Percentiles rank a stretch among this genome's conserved stretches.
phyloP scores from a whole-genome alignment of 2,329 filamentous ascomycete species.

The Fusarium sulawesiense region DNA sequence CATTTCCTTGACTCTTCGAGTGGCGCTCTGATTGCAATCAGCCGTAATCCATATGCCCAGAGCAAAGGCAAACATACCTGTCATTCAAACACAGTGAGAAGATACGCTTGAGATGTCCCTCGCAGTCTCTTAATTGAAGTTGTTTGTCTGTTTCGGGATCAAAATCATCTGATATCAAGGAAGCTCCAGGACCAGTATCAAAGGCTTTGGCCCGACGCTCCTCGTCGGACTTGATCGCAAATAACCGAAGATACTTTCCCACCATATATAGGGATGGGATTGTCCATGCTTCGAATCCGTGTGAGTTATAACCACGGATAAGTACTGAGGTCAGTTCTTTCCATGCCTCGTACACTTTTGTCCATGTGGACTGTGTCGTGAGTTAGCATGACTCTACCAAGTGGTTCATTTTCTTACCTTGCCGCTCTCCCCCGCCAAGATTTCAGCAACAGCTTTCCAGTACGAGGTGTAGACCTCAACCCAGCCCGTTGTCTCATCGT shows the following conservation, averaged over 20 bases:
- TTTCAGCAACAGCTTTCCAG: slow-evolving; percentile 83
- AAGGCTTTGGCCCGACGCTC: slow-evolving; percentile 61
- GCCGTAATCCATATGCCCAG: not conserved
- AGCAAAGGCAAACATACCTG: slow-evolving; percentile 65
- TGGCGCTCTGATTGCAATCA: slow-evolving; percentile 64
- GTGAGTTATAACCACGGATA: slow-evolving; percentile 82
- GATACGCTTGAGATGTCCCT: slow-evolving; percentile 88
- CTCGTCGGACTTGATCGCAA: slow-evolving; percentile 91
- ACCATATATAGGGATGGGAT: slow-evolving; percentile 89
- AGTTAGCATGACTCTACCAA: slow-evolving; percentile 26
- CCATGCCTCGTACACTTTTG: slow-evolving; percentile 88
- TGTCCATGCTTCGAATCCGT: slow-evolving; percentile 87
- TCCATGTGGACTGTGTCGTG: slow-evolving; percentile 70
- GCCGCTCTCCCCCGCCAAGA: slow-evolving; percentile 66
- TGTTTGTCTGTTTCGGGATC: slow-evolving; percentile 81
- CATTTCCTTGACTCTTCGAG: slow-evolving; percentile 94
- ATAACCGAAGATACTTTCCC: slow-evolving; percentile 85
- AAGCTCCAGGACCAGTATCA: slow-evolving; percentile 53
- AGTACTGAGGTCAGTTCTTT: slow-evolving; percentile 83
- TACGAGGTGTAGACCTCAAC: slow-evolving; percentile 84
- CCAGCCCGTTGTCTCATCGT: slow-evolving; percentile 83
- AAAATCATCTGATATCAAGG: slow-evolving; percentile 81
- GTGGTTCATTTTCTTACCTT: slow-evolving; percentile 47
- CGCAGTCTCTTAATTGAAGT: slow-evolving; percentile 89
- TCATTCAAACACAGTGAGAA: slow-evolving; percentile 92